These are phyloP conservation scores for Marasmius sp. DNA, from an alignment of 1,284 basidiomycete genomes.

Conservation along the genomic window DNA sequence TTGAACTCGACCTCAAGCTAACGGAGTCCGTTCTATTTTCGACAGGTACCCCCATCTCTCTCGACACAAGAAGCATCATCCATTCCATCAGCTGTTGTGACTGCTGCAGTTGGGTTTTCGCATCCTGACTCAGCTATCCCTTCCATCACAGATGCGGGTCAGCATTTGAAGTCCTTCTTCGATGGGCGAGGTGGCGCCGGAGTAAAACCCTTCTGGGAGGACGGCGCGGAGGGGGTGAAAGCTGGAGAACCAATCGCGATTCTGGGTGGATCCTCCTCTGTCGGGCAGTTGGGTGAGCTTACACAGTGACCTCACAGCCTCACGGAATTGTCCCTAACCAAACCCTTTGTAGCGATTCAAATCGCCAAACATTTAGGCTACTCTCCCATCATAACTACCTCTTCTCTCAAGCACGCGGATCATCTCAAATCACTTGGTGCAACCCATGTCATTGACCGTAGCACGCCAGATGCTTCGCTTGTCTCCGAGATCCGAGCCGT, in stretches of 20 bases:
- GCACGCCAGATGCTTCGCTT: background rate
- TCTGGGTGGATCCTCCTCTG: constrained; percentile 24
- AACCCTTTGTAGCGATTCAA: background rate
- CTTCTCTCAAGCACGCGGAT: constrained; percentile 33
- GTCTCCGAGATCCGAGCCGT: background rate
- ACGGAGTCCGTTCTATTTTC: too few relatives aligned
- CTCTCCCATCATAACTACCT: constrained; percentile 36
- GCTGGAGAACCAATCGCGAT: constrained; percentile 20
- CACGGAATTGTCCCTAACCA: background rate
- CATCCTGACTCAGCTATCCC: background rate
- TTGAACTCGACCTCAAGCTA: background rate
- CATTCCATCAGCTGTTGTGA: background rate
- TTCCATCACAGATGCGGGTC: background rate
- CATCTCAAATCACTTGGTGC: constrained; percentile 40
- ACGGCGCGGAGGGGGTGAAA: constrained; percentile 30
- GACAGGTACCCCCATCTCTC: background rate
- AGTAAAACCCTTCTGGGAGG: constrained; percentile 25
- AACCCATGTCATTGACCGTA: constrained; percentile 35
- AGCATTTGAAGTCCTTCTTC: constrained; percentile 33
- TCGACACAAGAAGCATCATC: constrained; percentile 27
- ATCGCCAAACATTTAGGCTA: constrained; percentile 31
- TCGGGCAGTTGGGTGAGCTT: constrained; percentile 28
- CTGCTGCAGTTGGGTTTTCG: background rate
- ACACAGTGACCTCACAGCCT: background rate
- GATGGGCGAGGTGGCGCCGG: constrained; percentile 28